These are phyloP conservation scores for Cinnamomum micranthum DNA, from an alignment of 164 flowering plant species.

Conservation along the genomic window DNA sequence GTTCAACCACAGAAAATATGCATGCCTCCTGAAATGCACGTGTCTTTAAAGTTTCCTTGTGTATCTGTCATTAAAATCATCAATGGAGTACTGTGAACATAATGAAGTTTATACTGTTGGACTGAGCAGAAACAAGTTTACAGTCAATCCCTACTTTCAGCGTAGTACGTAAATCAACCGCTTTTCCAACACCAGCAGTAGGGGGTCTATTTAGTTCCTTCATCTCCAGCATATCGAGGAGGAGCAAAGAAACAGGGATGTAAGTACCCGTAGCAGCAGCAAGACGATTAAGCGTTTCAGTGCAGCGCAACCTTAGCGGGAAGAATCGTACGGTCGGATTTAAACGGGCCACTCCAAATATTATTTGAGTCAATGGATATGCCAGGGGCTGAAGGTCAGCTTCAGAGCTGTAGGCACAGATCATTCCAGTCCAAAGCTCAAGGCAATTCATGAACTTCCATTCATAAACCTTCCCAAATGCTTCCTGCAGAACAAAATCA, in stretches of 20 bases:
- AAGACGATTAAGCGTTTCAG: slow-evolving; percentile 86
- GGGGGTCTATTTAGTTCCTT: slow-evolving; percentile 76
- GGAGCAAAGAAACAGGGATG: slow-evolving; percentile 78
- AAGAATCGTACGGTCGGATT: slow-evolving; percentile 89
- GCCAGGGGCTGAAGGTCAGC: slow-evolving; percentile 75
- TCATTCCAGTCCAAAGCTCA: slow-evolving; percentile 91
- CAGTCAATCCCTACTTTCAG: slow-evolving; percentile 51
- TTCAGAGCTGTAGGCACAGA: slow-evolving; percentile 71
- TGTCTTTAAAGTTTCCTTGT: slow-evolving; percentile 65
- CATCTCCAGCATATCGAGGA: slow-evolving; percentile 91
- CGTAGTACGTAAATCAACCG: slow-evolving; percentile 60
- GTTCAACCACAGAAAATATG: slow-evolving; percentile 74
- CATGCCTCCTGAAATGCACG: slow-evolving; percentile 93
- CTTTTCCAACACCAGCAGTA: slow-evolving; percentile 83
- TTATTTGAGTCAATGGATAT: slow-evolving; percentile 86
- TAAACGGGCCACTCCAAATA: slow-evolving; percentile 78
- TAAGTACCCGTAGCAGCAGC: slow-evolving; percentile 70
- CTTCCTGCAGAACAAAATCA: slow-evolving; percentile 45
- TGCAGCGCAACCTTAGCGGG: slow-evolving; percentile 86
- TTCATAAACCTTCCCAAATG: slow-evolving; percentile 78
- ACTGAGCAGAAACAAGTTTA: background rate
- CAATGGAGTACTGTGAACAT: background rate
- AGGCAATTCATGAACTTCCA: slow-evolving; percentile 97
- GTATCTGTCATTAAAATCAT: slow-evolving; percentile 47
- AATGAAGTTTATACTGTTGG: background rate